These are phyloP conservation scores for Zymoseptoria pseudotritici DNA, from an alignment of 2,329 filamentous ascomycete genomes.

Conservation along the genomic window DNA sequence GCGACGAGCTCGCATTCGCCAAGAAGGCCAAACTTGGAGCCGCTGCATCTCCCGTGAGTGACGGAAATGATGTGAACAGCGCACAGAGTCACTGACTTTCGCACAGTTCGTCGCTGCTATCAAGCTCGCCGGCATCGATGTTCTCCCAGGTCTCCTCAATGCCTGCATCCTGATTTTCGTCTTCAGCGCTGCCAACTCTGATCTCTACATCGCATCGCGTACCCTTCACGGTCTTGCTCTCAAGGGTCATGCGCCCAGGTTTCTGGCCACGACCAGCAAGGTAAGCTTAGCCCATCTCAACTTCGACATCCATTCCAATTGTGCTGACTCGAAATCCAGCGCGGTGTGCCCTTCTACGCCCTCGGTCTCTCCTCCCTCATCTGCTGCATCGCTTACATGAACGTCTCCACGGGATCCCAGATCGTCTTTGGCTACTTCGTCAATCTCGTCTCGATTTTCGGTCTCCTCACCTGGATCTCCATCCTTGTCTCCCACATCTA, in stretches of 20 bases:
- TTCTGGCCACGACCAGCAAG: conserved; percentile 64
- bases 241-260: conserved; percentile 62
- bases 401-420: conserved; percentile 35
- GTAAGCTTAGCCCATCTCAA: too few relatives aligned
- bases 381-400: conserved; percentile 50
- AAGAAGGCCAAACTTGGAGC: conserved; percentile 39
- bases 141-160: conserved; percentile 62
- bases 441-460: conserved; percentile 36
- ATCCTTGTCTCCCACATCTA: conserved; percentile 44
- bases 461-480: conserved; percentile 42
- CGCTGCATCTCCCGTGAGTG: conserved; percentile 49
- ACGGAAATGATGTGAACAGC: neutral
- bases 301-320: too few relatives aligned
- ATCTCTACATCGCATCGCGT: conserved; percentile 59
- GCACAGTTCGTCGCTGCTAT: conserved; percentile 63
- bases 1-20: conserved; percentile 51
- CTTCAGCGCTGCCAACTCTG: conserved; percentile 69
- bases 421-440: conserved; percentile 43
- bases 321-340: conserved; percentile 19
- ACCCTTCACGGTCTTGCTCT: conserved; percentile 62
- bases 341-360: conserved; percentile 63
- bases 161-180: conserved; percentile 68
- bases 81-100: neutral
- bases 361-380: conserved; percentile 56
- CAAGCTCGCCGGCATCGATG: conserved; percentile 53